Conservation (phyloP, 164 flowering plant genomes). For the Piper longum region DNA sequence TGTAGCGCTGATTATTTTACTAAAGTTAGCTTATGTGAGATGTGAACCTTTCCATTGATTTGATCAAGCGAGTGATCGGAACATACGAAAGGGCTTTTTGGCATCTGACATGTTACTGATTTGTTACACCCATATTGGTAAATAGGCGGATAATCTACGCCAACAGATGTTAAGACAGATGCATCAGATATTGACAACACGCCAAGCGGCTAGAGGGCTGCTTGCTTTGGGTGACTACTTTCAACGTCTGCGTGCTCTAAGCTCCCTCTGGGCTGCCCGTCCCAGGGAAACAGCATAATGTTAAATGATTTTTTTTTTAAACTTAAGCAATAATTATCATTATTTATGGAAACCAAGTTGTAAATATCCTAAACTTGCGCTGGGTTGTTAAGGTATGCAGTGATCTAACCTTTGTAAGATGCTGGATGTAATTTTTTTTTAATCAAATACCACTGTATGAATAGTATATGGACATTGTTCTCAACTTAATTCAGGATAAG, state of each 20-base stretch:
- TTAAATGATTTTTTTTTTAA: no score
- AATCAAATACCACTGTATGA: not conserved
- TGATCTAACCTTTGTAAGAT: not conserved
- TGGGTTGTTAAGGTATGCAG: not conserved
- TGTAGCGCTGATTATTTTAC: no score
- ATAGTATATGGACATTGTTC: no score
- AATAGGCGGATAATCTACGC: slow-evolving; percentile 83
- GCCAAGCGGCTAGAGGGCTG: slow-evolving; percentile 71
- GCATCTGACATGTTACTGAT: not conserved
- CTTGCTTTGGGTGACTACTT: slow-evolving; percentile 76
- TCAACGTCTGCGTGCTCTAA: slow-evolving; percentile 65
- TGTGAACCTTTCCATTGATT: not conserved
- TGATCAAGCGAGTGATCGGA: no score
- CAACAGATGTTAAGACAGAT: slow-evolving; percentile 59
- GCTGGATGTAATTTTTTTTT: not conserved
- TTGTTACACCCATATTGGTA: not conserved
- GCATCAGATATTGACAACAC: slow-evolving; percentile 44
- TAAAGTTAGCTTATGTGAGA: no score
- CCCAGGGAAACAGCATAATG: slow-evolving; percentile 43
- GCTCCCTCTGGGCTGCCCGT: slow-evolving; percentile 64
- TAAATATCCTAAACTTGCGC: not conserved
- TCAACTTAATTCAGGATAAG: no score
- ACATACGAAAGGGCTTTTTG: no score
- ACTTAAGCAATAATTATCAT: not conserved
- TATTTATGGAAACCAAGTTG: not conserved